These are phyloP conservation scores for Zasmidium angulare DNA, from an alignment of 2,329 filamentous ascomycete genomes.

Conservation along the genomic window DNA sequence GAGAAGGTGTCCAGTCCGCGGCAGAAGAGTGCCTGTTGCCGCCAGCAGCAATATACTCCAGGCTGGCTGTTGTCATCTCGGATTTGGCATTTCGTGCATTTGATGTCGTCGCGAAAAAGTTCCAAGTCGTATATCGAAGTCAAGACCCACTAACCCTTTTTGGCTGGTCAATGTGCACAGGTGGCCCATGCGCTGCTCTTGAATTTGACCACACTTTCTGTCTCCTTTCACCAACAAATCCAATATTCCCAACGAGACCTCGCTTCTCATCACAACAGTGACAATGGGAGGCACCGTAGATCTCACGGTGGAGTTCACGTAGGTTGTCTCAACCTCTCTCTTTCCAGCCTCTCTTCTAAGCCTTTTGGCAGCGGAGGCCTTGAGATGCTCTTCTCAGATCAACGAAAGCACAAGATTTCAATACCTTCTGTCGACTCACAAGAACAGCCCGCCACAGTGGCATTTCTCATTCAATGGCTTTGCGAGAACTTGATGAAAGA, in stretches of 20 bases:
- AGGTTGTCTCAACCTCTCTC: conserved; percentile 29
- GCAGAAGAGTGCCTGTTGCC: conserved; percentile 87
- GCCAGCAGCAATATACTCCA: conserved; percentile 67
- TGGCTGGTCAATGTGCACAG: not conserved
- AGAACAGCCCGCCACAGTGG: conserved; percentile 66
- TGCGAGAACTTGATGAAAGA: conserved; percentile 84
- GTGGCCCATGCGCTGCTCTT: not conserved
- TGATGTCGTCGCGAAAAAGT: not conserved
- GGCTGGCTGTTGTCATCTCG: conserved; percentile 6
- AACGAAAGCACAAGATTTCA: conserved; percentile 68
- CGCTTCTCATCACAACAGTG: not conserved
- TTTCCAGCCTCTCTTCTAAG: conserved; percentile 7
- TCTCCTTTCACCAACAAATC: not conserved
- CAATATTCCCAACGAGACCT: not conserved
- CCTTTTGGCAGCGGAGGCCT: conserved; percentile 68
- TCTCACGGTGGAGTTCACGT: conserved; percentile 76
- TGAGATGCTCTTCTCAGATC: conserved; percentile 88
- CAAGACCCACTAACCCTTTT: not conserved
- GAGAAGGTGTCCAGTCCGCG: conserved; percentile 77
- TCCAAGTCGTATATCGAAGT: not conserved
- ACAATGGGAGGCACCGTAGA: conserved; percentile 42
- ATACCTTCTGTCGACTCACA: conserved; percentile 64
- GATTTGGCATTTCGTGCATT: not conserved
- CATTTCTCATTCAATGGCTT: conserved; percentile 74
- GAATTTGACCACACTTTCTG: not conserved